Conservation (phyloP, 805 yeast genomes). For the Teunomyces lycoperdinae region DNA sequence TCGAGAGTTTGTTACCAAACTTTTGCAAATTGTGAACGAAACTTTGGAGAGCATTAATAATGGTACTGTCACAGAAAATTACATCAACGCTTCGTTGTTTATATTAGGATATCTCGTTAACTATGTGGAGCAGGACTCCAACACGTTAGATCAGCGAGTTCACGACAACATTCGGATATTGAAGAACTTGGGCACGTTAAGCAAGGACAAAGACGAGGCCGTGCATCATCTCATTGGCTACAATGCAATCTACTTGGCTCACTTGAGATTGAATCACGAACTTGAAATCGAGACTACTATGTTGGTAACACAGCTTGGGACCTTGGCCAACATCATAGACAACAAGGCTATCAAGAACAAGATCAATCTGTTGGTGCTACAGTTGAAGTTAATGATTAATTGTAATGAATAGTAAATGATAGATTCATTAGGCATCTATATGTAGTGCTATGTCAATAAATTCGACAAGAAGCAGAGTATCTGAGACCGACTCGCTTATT, state of each 20-base stretch:
- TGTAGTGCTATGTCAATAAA: not conserved
- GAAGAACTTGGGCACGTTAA: not conserved
- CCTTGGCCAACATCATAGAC: not conserved
- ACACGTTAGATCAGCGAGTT: not conserved
- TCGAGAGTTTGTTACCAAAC: not conserved
- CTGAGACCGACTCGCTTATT: conserved; percentile 5
- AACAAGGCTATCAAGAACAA: not conserved
- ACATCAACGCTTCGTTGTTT: conserved; percentile 8
- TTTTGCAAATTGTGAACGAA: conserved; percentile 2
- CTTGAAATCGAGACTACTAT: conserved; percentile 1
- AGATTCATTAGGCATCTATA: conserved; percentile 1
- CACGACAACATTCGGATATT: not conserved
- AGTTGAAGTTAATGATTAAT: not conserved
- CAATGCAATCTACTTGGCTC: conserved; percentile 11
- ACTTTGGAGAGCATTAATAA: conserved; percentile 1
- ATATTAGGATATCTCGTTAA: conserved; percentile 15
- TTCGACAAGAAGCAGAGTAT: not conserved
- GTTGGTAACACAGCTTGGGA: not conserved
- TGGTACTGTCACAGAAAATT: not conserved
- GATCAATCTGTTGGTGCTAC: conserved; percentile 1
- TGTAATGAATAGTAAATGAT: not conserved
- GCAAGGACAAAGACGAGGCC: conserved; percentile 9
- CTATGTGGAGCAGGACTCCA: conserved; percentile 6
- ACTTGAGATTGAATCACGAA: conserved; percentile 6
- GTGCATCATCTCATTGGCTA: conserved; percentile 16